A percentile compares a stretch with the other conserved stretches of the same genome.
These are phyloP conservation scores for Penicillium paneum DNA, from an alignment of 2,329 filamentous ascomycete genomes.

Conservation along the genomic window DNA sequence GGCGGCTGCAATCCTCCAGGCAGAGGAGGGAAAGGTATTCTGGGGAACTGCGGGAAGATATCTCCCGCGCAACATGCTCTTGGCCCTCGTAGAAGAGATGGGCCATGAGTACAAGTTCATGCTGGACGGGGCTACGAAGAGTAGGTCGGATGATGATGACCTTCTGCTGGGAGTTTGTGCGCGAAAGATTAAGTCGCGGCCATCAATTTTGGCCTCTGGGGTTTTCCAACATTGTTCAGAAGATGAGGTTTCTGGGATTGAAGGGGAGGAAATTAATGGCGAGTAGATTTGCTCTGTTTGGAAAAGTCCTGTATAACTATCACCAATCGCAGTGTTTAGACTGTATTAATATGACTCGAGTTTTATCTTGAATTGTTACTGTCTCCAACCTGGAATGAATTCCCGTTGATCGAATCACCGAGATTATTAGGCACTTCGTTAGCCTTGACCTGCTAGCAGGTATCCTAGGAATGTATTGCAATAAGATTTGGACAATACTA, in stretches of 20 bases:
- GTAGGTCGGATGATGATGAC: too few species aligned
- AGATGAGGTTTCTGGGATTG: too few species aligned
- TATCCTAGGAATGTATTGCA: neutral
- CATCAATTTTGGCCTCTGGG: too few species aligned
- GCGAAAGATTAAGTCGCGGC: too few species aligned
- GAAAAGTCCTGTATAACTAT: too few species aligned
- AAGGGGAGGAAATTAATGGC: too few species aligned
- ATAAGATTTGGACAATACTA: neutral
- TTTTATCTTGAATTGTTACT: neutral
- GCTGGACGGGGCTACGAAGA: neutral
- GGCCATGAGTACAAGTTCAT: neutral
- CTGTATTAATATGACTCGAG: too few species aligned
- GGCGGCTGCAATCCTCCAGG: neutral
- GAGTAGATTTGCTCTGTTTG: too few species aligned
- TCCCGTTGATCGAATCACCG: neutral
- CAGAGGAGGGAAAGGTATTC: constrained; percentile 9
- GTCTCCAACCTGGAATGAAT: neutral
- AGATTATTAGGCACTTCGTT: neutral
- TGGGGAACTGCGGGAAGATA: constrained; percentile 17
- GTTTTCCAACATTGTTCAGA: too few species aligned
- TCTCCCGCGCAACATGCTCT: constrained; percentile 4
- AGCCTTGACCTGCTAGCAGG: neutral
- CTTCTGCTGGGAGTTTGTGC: too few species aligned
- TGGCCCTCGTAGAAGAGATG: neutral
- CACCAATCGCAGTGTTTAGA: too few species aligned